A percentile compares a stretch with the other conserved stretches of the same genome.
Conservation (phyloP, 2,329 filamentous ascomycete genomes). For the Nigrospora oryzae region DNA sequence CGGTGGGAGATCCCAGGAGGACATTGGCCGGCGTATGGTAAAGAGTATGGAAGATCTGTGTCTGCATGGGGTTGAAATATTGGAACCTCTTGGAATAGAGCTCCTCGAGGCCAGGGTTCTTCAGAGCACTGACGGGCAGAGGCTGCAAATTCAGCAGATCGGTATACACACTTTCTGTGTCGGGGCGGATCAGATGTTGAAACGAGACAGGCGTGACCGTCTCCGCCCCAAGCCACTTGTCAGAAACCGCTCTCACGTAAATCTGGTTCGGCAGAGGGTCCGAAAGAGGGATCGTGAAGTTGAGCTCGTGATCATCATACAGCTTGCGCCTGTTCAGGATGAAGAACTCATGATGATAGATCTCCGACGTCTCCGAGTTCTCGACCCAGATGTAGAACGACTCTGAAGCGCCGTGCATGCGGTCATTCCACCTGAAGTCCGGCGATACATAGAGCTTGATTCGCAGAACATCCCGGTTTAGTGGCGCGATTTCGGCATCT, state of each 20-base stretch:
- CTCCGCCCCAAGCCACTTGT: slow-evolving; percentile 93
- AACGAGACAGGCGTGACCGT: slow-evolving; percentile 94
- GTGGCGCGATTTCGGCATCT: slow-evolving; percentile 87
- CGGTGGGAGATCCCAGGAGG: slow-evolving; percentile 88
- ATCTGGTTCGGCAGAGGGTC: slow-evolving; percentile 94
- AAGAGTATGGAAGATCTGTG: slow-evolving; percentile 93
- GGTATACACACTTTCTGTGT: slow-evolving; percentile 95
- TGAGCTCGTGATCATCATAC: slow-evolving; percentile 92
- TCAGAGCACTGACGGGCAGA: slow-evolving; percentile 74
- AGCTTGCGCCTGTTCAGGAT: slow-evolving; percentile 85
- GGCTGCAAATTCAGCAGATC: slow-evolving; percentile 89
- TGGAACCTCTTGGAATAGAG: slow-evolving; percentile 84
- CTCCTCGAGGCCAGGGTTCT: slow-evolving; percentile 80
- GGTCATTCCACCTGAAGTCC: slow-evolving; percentile 92
- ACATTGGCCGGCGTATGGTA: slow-evolving; percentile 92
- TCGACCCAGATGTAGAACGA: slow-evolving; percentile 99
- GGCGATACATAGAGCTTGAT: slow-evolving; percentile 80
- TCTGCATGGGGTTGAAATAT: slow-evolving; percentile 99
- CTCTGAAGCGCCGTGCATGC: slow-evolving; percentile 86
- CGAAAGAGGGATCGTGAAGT: slow-evolving; percentile 91
- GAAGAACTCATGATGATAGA: slow-evolving; percentile 97
- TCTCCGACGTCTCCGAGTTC: slow-evolving; percentile 94
- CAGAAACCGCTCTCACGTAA: slow-evolving; percentile 88
- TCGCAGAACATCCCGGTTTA: slow-evolving; percentile 91
- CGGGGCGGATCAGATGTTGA: slow-evolving; percentile 92